Evolutionary conservation across 306 rosid species (phyloP), one percentile per base, ranked within the genome.

Genomic region (Dalbergia cochinchinensis): DNA sequence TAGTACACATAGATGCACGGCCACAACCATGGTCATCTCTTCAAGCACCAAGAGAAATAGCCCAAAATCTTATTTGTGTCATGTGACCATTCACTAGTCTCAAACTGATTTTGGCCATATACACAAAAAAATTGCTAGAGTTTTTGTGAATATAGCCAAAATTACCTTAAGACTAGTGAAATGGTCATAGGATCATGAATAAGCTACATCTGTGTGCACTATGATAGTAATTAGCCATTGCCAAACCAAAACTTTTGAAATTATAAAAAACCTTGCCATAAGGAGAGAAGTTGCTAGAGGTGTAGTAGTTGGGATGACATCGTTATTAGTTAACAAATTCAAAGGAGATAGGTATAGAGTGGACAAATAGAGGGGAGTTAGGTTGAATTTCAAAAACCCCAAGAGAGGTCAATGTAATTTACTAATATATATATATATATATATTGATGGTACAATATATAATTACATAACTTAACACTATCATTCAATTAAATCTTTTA

Each of bases 21-120:
- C 7, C 50, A 73, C 22, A 18, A 1, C 11, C 79, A 65, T 85
- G 81, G 86, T 85, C 86, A 37, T 3, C 60, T 45, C 41, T 75
- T 2, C 34, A 67, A 55, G 83, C 91, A 41, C 92, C 88, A 2
- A 20, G 26, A 5, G 77, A 86, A 3, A 31, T 89, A 19, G 11
- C 68, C 3, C 63, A 53, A 0, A 77, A 31, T 78, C 82, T 91
- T 8, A 82, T 18, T 16, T 85, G 87, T 35, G 97, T 72, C 81
- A 88, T 0, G 11, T 37, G 5, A 58, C 83, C 31, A 41, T 91
- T 69, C 74, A 47, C 20, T 79, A 39, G 97, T 92, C 51, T 86
- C 99, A 5, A 73, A 26, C 73, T 0, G 98, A 95, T 83, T 95
- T 13, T 4, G 99, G 99, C 4, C 31, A 26, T 3, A 26, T 1